A percentile compares a stretch with the other conserved stretches of the same genome.
These are phyloP conservation scores for Chrysanthemum lavandulifolium DNA, from an alignment of 129 eudicot species.

Conservation along the genomic window DNA sequence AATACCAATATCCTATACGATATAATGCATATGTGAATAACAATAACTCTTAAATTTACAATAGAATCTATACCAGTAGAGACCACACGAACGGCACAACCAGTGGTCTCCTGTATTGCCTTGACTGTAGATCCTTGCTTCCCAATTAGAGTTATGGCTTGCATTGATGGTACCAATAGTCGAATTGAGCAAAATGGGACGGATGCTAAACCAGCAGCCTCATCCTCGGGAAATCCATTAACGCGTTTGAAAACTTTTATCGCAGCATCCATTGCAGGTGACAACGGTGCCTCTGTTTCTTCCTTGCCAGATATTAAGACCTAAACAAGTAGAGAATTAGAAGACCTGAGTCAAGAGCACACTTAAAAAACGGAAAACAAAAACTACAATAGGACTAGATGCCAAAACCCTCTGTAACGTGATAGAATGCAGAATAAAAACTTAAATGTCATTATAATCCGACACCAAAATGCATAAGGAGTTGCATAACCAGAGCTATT, in stretches of 20 bases:
- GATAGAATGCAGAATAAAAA: neutral
- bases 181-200: conserved; percentile 47
- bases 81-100: conserved; percentile 55
- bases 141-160: conserved; percentile 60
- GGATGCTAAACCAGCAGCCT: conserved; percentile 31
- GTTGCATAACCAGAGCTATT: neutral
- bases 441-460: neutral
- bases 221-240: conserved; percentile 46
- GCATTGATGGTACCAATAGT: conserved; percentile 51
- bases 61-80: conserved; percentile 43
- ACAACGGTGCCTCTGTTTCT: conserved; percentile 52
- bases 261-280: conserved; percentile 80
- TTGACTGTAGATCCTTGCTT: conserved; percentile 65
- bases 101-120: conserved; percentile 52
- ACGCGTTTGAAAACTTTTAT: conserved; percentile 54
- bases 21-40: neutral
- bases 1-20: neutral
- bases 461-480: neutral
- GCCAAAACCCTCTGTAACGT: too few species aligned
- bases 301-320: conserved; percentile 73
- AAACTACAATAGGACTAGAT: too few species aligned
- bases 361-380: too few species aligned
- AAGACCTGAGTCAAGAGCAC: neutral
- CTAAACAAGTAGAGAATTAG: conserved; percentile 23
- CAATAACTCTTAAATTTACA: neutral